A percentile compares a stretch with the other conserved stretches of the same genome.
phyloP scores from a whole-genome alignment of 208 protist genomes.

The Trypanosoma vivax region DNA sequence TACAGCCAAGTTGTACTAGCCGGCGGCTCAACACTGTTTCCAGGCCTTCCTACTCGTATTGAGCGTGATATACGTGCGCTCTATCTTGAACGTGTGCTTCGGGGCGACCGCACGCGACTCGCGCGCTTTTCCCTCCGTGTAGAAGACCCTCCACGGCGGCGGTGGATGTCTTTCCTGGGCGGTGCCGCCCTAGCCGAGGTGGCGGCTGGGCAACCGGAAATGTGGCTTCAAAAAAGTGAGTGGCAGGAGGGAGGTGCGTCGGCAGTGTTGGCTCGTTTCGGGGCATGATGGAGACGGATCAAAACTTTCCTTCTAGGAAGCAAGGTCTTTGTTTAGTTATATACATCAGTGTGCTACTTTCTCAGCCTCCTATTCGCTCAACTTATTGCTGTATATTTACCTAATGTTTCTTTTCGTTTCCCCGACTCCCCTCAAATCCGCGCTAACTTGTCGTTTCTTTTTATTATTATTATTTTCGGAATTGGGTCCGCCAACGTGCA shows the following conservation, averaged over 20 bases:
- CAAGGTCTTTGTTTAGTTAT: too few species aligned
- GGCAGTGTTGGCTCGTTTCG: constrained; percentile 25
- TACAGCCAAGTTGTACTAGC: constrained; percentile 97
- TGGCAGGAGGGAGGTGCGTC: constrained; percentile 33
- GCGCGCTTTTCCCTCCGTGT: constrained; percentile 89
- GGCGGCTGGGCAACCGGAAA: constrained; percentile 76
- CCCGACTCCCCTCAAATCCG: too few species aligned
- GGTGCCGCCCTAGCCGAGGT: constrained; percentile 94
- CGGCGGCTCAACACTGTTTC: constrained; percentile 97
- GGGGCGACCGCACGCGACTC: constrained; percentile 60
- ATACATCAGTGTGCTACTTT: too few species aligned
- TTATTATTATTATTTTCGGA: too few species aligned
- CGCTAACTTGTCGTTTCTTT: too few species aligned
- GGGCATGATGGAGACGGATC: background rate
- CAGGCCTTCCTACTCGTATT: constrained; percentile 92
- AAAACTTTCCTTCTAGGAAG: too few species aligned
- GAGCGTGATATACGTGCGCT: constrained; percentile 91
- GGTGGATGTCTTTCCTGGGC: constrained; percentile 97
- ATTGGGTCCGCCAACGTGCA: too few species aligned
- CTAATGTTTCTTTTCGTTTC: too few species aligned
- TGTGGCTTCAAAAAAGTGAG: constrained; percentile 42
- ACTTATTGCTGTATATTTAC: too few species aligned
- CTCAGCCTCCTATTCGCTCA: too few species aligned
- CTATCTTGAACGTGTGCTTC: constrained; percentile 89
- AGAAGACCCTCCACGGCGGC: constrained; percentile 95